Base-by-base conservation (phyloP, 805 yeast species). In the Sungouiozyma ichnusensis region DNA sequence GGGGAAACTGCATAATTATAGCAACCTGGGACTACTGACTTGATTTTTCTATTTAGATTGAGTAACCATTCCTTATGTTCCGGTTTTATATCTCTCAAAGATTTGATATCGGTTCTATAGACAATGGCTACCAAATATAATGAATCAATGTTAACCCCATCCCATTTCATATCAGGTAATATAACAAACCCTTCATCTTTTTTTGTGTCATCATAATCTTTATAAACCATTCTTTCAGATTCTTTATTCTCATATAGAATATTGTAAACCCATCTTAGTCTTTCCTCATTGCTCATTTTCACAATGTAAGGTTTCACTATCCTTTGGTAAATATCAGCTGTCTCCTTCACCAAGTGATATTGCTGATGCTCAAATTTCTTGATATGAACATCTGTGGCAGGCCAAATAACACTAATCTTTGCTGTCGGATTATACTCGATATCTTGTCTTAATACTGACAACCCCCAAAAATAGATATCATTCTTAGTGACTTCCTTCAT, bases 141-240 rank as follows among this genome's bases (percentile, higher is more conserved):
- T 3, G 90, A 62, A 18, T 77, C 85, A 58, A 81, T 49, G 20
- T 77, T 76, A 38, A 69, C 64, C 2, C 83, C 79, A 58, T 90
- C 97, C 99, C 99, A 92, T 60, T 90, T 88, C 95, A 90, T 85
- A 63, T 92, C 97, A 0, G 97, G 97, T 33, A 88, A 67, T 37
- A 92, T 62, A 6, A 88, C 77, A 55, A 84, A 86, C n/a, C 88
- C 87, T 27, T 58, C 60, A 1, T 55, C 50, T 40, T 79, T 77
- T 16, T 74, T 74, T 24, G 76, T 73, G 34, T 62, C 63, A 9
- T 58, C 55, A 13, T 57, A 54, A 47, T 85, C 81, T 39, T 81
- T 77, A 50, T 70, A 72, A 2, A 87, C 70, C 15, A 90, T 77
- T 16, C 85, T 65, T 32, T 87, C 97, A 0, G 85, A 71, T 60